Evolutionary conservation across 1,284 basidiomycete genomes (phyloP).

Genomic region (Malassezia japonica): DNA sequence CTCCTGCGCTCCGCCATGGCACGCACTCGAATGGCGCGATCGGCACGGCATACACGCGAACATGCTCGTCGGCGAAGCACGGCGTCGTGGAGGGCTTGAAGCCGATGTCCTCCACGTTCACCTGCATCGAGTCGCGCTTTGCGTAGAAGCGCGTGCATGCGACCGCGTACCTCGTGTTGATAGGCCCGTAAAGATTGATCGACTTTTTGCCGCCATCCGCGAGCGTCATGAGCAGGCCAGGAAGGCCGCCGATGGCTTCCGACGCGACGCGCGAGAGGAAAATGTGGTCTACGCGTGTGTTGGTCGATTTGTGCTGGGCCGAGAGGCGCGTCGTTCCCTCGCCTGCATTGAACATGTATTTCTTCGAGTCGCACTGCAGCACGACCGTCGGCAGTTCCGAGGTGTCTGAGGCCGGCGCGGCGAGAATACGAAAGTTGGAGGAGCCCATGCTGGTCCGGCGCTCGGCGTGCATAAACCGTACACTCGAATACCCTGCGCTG

Average conservation of each 20-base stretch:
- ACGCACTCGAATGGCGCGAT: too few species aligned
- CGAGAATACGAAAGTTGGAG: constrained; percentile 25
- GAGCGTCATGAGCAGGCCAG: constrained; percentile 71
- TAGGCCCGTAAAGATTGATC: constrained; percentile 63
- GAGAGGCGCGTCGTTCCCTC: constrained; percentile 69
- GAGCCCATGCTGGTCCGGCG: background rate
- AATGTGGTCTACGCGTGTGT: constrained; percentile 60
- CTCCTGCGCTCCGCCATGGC: too few species aligned
- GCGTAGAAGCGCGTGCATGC: constrained; percentile 54
- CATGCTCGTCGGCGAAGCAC: constrained; percentile 57
- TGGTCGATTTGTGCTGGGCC: constrained; percentile 59
- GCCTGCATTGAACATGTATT: constrained; percentile 76
- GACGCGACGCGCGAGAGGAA: constrained; percentile 64
- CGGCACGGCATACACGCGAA: constrained; percentile 60
- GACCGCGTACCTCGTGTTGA: constrained; percentile 61
- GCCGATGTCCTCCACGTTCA: constrained; percentile 19
- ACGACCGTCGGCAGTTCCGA: constrained; percentile 71
- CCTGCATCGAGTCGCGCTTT: constrained; percentile 28
- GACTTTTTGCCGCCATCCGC: constrained; percentile 61
- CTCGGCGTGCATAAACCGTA: too few species aligned
- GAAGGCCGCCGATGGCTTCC: constrained; percentile 50
- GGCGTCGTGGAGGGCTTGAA: constrained; percentile 14
- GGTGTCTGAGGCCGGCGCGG: constrained; percentile 50
- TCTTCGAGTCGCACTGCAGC: constrained; percentile 62
- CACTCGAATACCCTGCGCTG: too few species aligned